These are phyloP conservation scores for Cyanodermella asteris DNA, from an alignment of 2,329 filamentous ascomycete species.

Conservation along the genomic window DNA sequence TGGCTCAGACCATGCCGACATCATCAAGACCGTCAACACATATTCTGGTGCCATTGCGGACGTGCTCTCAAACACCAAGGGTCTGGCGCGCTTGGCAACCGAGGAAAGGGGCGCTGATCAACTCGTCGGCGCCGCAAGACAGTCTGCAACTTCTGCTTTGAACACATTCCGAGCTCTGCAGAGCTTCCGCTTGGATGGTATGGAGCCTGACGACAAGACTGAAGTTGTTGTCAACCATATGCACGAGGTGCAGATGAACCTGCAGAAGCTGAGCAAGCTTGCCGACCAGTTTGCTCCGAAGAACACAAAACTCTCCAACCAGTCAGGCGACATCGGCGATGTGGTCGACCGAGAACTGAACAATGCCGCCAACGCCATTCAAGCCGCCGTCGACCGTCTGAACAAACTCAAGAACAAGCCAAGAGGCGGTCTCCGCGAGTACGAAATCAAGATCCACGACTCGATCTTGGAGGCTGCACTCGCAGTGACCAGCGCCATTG, in stretches of 20 bases:
- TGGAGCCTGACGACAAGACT: conserved; percentile 80
- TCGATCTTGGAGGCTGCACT: conserved; percentile 82
- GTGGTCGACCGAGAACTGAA: conserved; percentile 77
- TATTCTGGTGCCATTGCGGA: conserved; percentile 83
- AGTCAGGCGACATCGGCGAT: conserved; percentile 72
- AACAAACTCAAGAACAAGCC: conserved; percentile 90
- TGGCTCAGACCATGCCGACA: conserved; percentile 68
- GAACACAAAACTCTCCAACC: conserved; percentile 54
- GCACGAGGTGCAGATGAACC: conserved; percentile 80
- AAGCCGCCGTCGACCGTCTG: conserved; percentile 70
- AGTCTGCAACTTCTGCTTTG: conserved; percentile 68
- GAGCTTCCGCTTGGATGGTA: conserved; percentile 77
- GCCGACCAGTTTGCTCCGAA: conserved; percentile 82
- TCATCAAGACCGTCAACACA: conserved; percentile 79
- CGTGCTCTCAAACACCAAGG: conserved; percentile 90
- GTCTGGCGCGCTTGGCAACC: conserved; percentile 73
- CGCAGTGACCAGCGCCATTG: conserved; percentile 84
- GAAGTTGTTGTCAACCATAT: conserved; percentile 96
- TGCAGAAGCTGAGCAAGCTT: conserved; percentile 83
- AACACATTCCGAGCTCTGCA: conserved; percentile 88
- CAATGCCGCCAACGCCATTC: conserved; percentile 89
- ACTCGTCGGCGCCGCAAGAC: conserved; percentile 58
- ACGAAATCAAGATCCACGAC: conserved; percentile 90
- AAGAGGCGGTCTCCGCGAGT: conserved; percentile 84
- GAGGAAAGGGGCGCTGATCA: conserved; percentile 89